phyloP scores from a whole-genome alignment of 495 filamentous ascomycete genomes.

The Parathielavia appendiculata region DNA sequence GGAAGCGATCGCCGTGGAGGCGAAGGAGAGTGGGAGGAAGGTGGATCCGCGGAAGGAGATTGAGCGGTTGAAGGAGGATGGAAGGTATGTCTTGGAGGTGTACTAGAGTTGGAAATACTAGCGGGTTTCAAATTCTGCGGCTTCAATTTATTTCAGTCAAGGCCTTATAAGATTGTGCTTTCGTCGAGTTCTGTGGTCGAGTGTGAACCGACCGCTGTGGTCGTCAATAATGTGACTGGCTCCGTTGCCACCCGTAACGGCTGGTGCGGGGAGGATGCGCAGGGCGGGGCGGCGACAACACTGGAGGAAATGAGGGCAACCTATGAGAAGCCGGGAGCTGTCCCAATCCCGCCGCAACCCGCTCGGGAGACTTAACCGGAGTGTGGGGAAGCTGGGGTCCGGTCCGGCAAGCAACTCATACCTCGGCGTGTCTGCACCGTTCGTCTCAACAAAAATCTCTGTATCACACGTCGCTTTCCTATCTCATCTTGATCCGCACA shows the following conservation, averaged over 20 bases:
- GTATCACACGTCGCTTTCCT: background rate
- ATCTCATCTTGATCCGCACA: background rate
- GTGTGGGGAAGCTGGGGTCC: conserved; percentile 6
- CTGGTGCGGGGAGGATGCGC: conserved; percentile 10
- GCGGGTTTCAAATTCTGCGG: background rate
- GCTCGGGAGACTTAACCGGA: conserved; percentile 10
- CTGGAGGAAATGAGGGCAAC: background rate
- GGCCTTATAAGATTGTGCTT: background rate
- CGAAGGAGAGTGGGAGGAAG: conserved; percentile 65
- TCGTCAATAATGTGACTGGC: background rate
- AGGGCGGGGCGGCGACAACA: background rate
- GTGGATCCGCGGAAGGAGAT: conserved; percentile 89
- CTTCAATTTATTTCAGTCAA: background rate
- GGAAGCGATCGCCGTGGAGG: conserved; percentile 82
- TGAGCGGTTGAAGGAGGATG: conserved; percentile 89
- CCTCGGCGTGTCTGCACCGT: background rate
- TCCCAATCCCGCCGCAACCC: background rate
- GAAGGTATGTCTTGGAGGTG: conserved; percentile 92
- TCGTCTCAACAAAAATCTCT: background rate
- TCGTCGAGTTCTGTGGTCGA: background rate
- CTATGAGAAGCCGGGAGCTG: background rate
- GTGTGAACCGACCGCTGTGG: background rate
- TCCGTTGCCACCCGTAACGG: background rate
- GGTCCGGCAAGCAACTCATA: background rate
- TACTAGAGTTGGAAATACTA: conserved; percentile 53